Evolutionary conservation across 1,139 yeast genomes (phyloP).

Genomic region (Geotrichum aggregatum): DNA sequence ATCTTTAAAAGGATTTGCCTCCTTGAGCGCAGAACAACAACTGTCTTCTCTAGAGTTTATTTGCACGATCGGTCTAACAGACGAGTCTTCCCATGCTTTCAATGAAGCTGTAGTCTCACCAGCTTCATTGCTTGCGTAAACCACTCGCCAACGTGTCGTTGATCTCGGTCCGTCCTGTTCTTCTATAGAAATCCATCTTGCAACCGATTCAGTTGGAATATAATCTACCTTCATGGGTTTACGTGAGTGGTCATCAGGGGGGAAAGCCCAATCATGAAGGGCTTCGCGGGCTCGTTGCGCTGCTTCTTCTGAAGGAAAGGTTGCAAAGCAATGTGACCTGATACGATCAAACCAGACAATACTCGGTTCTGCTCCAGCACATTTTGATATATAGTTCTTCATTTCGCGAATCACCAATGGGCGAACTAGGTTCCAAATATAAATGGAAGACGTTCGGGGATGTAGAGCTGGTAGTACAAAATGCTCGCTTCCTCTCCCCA

Average conservation of each 20-base stretch:
- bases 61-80: background rate
- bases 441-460: constrained; percentile 7
- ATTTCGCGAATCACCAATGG: constrained; percentile 17
- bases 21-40: background rate
- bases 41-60: background rate
- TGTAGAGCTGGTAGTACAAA: background rate
- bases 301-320: constrained; percentile 3
- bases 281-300: constrained; percentile 12
- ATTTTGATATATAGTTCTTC: background rate
- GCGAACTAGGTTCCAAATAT: constrained; percentile 16
- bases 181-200: constrained; percentile 17
- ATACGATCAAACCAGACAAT: constrained; percentile 19
- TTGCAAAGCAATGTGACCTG: constrained; percentile 18
- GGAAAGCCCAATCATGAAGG: constrained; percentile 7
- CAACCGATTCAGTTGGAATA: constrained; percentile 13
- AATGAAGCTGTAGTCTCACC: background rate
- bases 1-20: background rate
- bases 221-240: constrained; percentile 15
- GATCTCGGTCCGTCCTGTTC: constrained; percentile 14
- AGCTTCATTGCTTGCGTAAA: background rate
- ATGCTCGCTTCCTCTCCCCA: too few species aligned
- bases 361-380: constrained; percentile 13
- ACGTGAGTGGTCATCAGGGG: constrained; percentile 12
- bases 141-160: constrained; percentile 12
- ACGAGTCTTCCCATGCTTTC: background rate